These are phyloP conservation scores for Calonectria honghensis DNA, from an alignment of 2,329 filamentous ascomycete genomes.

Conservation along the genomic window DNA sequence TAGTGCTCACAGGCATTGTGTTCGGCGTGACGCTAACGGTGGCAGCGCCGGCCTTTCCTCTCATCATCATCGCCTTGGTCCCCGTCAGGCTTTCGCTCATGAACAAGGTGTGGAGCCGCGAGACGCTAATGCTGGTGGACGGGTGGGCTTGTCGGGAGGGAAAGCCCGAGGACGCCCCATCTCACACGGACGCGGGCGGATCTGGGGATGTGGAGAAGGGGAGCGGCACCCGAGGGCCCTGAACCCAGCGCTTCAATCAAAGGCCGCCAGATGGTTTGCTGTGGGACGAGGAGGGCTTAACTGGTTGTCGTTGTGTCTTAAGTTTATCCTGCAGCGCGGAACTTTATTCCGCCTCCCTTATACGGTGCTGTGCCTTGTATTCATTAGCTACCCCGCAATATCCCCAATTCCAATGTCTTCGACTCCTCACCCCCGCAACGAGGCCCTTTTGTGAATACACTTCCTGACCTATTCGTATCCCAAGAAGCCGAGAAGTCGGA, in stretches of 20 bases:
- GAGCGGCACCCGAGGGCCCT: slow-evolving; percentile 8
- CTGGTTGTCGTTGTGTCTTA: not conserved
- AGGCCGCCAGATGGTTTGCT: slow-evolving; percentile 19
- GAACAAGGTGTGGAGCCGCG: slow-evolving; percentile 75
- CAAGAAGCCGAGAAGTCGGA: slow-evolving; percentile 32
- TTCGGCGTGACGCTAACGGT: slow-evolving; percentile 78
- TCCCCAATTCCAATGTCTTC: slow-evolving; percentile 19
- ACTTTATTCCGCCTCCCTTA: not conserved
- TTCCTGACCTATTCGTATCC: slow-evolving; percentile 5
- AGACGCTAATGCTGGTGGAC: slow-evolving; percentile 70
- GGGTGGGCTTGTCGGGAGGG: slow-evolving; percentile 71
- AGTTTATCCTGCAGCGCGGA: slow-evolving; percentile 26
- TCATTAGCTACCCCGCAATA: slow-evolving; percentile 35
- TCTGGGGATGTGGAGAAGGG: slow-evolving; percentile 57
- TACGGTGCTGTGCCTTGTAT: not conserved
- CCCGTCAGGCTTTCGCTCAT: slow-evolving; percentile 77
- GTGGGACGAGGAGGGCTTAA: not conserved
- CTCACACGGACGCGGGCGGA: slow-evolving; percentile 22
- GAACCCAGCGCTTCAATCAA: slow-evolving; percentile 11
- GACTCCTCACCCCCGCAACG: slow-evolving; percentile 29
- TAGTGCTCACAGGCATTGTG: slow-evolving; percentile 75
- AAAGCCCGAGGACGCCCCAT: slow-evolving; percentile 69
- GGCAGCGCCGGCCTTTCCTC: slow-evolving; percentile 77
- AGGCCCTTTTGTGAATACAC: slow-evolving; percentile 2
- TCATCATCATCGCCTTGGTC: slow-evolving; percentile 79